Percentiles rank a stretch among this genome's conserved stretches.
These are phyloP conservation scores for Penicillium occitanis DNA, from an alignment of 2,329 filamentous ascomycete genomes.

Conservation along the genomic window DNA sequence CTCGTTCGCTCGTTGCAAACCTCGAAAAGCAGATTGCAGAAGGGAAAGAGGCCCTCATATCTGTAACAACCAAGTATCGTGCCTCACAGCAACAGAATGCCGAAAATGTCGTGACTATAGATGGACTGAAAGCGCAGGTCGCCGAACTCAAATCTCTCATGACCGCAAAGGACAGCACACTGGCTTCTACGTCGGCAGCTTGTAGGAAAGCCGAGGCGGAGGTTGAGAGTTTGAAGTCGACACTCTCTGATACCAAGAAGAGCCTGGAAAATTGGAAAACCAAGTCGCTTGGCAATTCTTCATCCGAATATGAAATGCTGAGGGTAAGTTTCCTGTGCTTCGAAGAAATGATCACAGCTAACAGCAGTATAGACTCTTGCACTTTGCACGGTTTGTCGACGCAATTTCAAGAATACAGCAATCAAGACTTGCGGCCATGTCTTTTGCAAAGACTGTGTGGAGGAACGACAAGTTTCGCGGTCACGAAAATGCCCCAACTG, in stretches of 20 bases:
- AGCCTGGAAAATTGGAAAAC: conserved; percentile 82
- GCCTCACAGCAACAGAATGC: conserved; percentile 69
- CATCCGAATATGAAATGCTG: conserved; percentile 79
- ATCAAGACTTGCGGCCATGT: conserved; percentile 94
- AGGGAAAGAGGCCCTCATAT: conserved; percentile 73
- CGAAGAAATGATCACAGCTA: neutral
- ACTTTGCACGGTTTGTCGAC: conserved; percentile 88
- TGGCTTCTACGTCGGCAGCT: conserved; percentile 62
- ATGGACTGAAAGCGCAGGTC: conserved; percentile 73
- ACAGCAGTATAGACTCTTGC: conserved; percentile 61
- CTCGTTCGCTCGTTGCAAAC: conserved; percentile 72
- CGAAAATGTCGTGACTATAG: conserved; percentile 68
- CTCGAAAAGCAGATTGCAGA: conserved; percentile 89
- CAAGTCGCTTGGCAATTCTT: conserved; percentile 77
- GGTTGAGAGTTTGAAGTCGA: conserved; percentile 73
- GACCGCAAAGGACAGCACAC: conserved; percentile 70
- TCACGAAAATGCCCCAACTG: conserved; percentile 96
- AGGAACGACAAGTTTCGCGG: conserved; percentile 82
- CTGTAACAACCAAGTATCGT: conserved; percentile 69
- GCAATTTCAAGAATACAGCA: conserved; percentile 89
- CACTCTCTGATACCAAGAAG: conserved; percentile 75
- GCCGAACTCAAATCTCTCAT: conserved; percentile 72
- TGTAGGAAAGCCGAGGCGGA: conserved; percentile 66
- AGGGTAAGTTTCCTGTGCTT: conserved; percentile 62
- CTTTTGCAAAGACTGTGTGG: conserved; percentile 88